These are phyloP conservation scores for Closterium sp. DNA, from an alignment of 139 green algal genomes.

Conservation along the genomic window DNA sequence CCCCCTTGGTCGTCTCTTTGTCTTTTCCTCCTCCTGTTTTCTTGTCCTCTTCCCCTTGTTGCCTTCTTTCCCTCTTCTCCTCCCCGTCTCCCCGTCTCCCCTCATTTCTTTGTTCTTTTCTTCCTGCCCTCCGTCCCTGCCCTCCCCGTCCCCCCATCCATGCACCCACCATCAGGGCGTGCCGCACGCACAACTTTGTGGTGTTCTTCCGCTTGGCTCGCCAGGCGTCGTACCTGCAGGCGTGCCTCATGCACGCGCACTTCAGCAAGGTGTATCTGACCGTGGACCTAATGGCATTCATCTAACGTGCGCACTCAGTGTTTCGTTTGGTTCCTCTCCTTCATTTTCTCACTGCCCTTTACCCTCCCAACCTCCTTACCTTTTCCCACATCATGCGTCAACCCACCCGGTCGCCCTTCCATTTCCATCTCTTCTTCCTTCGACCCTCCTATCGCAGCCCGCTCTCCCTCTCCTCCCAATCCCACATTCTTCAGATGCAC, in stretches of 20 bases:
- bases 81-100: not conserved
- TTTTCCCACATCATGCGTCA: too few relatives aligned
- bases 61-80: not conserved
- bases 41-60: not conserved
- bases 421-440: too few relatives aligned
- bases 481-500: too few relatives aligned
- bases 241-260: conserved; percentile 67
- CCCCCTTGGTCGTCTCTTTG: not conserved
- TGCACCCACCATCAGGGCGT: conserved; percentile 15
- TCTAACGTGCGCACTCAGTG: not conserved
- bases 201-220: conserved; percentile 61
- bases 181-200: conserved; percentile 57
- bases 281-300: not conserved
- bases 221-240: conserved; percentile 64
- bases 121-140: not conserved
- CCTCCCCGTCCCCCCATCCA: not conserved
- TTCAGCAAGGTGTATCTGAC: conserved; percentile 54
- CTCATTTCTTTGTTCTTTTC: not conserved
- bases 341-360: not conserved
- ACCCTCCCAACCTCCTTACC: not conserved
- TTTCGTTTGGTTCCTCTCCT: not conserved
- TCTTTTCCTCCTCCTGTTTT: not conserved
- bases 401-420: too few relatives aligned
- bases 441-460: too few relatives aligned
- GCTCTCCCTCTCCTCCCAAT: not conserved